These are phyloP conservation scores for Ustilago esculenta DNA, from an alignment of 1,284 basidiomycete species.

Conservation along the genomic window DNA sequence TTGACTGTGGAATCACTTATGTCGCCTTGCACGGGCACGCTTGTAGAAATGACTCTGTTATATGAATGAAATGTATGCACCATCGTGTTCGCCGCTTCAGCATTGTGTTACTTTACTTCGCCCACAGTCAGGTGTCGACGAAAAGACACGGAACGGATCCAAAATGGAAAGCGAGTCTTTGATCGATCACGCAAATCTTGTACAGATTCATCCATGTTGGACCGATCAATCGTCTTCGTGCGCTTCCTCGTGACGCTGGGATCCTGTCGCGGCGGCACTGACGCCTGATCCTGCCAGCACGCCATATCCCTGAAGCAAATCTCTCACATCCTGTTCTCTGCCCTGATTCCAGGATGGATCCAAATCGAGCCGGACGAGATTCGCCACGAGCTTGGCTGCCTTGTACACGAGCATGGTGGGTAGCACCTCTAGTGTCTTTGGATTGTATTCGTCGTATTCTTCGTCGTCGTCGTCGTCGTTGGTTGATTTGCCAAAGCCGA, in stretches of 20 bases:
- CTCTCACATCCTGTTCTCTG: conserved; percentile 40
- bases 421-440: conserved; percentile 47
- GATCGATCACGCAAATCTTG: too few relatives aligned
- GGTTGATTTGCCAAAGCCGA: conserved; percentile 46
- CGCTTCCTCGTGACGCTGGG: not conserved
- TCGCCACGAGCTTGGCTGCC: conserved; percentile 51
- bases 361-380: conserved; percentile 57
- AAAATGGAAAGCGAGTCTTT: too few relatives aligned
- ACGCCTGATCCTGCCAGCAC: conserved; percentile 7
- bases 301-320: conserved; percentile 29
- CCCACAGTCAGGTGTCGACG: too few relatives aligned
- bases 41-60: not conserved
- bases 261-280: not conserved
- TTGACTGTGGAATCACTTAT: too few relatives aligned
- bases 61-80: too few relatives aligned
- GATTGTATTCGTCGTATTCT: conserved; percentile 44
- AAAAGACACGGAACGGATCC: too few relatives aligned
- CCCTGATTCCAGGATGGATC: conserved; percentile 49
- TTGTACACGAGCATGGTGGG: conserved; percentile 58
- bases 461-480: conserved; percentile 37
- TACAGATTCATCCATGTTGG: too few relatives aligned
- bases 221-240: conserved; percentile 11
- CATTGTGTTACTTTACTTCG: too few relatives aligned
- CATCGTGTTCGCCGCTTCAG: too few relatives aligned
- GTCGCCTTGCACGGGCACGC: too few relatives aligned